These are phyloP conservation scores for Paulownia fortunei DNA, from an alignment of 257 asterid species.

Conservation along the genomic window DNA sequence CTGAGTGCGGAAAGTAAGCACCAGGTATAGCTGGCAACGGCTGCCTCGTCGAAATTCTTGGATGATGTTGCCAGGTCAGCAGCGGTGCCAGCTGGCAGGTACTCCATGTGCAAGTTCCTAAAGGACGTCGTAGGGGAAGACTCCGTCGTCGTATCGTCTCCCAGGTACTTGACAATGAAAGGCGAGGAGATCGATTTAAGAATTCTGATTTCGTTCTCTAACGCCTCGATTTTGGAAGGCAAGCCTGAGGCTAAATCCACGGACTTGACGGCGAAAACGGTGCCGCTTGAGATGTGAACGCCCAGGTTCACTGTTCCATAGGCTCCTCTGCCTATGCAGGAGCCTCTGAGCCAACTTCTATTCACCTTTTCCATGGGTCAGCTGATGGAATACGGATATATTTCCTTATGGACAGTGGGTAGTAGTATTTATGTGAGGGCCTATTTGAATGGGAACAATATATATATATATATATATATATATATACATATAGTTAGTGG, in stretches of 20 bases:
- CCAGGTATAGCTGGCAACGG: slow-evolving; percentile 45
- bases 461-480: neutral
- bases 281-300: slow-evolving; percentile 30
- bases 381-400: neutral
- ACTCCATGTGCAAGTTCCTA: slow-evolving; percentile 64
- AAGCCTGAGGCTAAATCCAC: slow-evolving; percentile 32
- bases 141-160: slow-evolving; percentile 49
- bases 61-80: slow-evolving; percentile 38
- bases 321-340: slow-evolving; percentile 61
- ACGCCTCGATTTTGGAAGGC: slow-evolving; percentile 47
- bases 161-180: slow-evolving; percentile 56
- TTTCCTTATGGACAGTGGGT: neutral
- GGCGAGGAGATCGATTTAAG: slow-evolving; percentile 58
- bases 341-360: slow-evolving; percentile 47
- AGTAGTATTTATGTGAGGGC: neutral
- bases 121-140: neutral
- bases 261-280: slow-evolving; percentile 63
- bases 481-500: neutral
- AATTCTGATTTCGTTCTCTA: slow-evolving; percentile 58
- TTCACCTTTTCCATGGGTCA: slow-evolving; percentile 24
- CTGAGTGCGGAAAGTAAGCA: slow-evolving; percentile 58
- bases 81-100: slow-evolving; percentile 56
- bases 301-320: slow-evolving; percentile 57
- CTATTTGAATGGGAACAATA: neutral
- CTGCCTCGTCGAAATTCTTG: slow-evolving; percentile 26